phyloP scores from a whole-genome alignment of 177 flowering plant species.

The Telopea speciosissima region DNA sequence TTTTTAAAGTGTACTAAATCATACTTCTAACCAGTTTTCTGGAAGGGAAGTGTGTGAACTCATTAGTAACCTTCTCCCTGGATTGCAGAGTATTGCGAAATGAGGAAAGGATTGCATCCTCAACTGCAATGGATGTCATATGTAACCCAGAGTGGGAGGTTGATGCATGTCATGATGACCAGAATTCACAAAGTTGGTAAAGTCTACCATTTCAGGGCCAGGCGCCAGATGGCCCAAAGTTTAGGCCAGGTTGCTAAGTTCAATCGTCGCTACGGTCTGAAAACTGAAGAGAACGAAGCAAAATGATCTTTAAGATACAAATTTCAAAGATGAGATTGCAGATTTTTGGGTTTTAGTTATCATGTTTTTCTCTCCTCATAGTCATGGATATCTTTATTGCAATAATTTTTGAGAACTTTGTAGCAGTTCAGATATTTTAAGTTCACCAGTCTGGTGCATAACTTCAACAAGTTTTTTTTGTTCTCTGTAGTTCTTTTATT shows the following conservation, averaged over 20 bases:
- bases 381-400: too few species aligned
- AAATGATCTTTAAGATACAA: slow-evolving; percentile 1
- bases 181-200: slow-evolving; percentile 57
- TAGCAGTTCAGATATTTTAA: background rate
- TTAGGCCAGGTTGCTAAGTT: slow-evolving; percentile 77
- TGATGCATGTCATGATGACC: slow-evolving; percentile 74
- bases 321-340: background rate
- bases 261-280: slow-evolving; percentile 50
- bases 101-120: slow-evolving; percentile 89
- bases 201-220: slow-evolving; percentile 69
- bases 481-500: background rate
- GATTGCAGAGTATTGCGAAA: slow-evolving; percentile 19
- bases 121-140: slow-evolving; percentile 88
- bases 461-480: background rate
- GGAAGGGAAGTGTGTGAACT: background rate
- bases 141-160: slow-evolving; percentile 76
- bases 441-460: background rate
- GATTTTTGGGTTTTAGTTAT: background rate
- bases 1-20: too few species aligned
- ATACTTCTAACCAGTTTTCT: too few species aligned
- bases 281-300: slow-evolving; percentile 26
- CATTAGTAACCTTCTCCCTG: background rate
- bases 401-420: too few species aligned
- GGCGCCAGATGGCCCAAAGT: slow-evolving; percentile 58
- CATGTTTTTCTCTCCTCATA: background rate